Evolutionary conservation across 306 rosid species (phyloP), one percentile per base, ranked within the genome.

Genomic region (Medicago lupulina): DNA sequence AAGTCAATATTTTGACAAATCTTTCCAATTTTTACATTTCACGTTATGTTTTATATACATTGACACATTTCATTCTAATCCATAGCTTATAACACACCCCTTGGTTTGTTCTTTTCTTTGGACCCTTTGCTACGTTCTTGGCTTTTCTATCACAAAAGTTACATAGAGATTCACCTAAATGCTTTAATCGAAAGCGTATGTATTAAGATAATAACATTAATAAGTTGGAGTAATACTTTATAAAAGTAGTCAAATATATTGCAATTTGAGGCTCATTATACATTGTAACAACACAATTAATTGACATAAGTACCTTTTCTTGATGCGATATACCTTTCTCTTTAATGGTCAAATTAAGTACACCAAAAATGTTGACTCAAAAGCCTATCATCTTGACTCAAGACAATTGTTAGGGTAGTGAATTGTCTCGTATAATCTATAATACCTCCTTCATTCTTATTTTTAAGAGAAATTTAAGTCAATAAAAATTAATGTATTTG

Each of bases 1-100:
- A 83, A 83, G 80, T 75, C 50, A 62, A 21, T 46, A 44, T 53
- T 55, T 73, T 51, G 23, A 73, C 10, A 49, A 6, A 21, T 67
- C 53, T 41, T 21, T n/a, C 47, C 31, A 17, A 63, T 28, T 66
- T 79, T 79, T 59, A 19, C 41, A 68, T 75, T 74, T 76, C 74
- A 75, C 78, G 75, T 55, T 16, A 79, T 73, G 57, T 68, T 77
- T 5, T 31, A 14, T 51, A 19, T 34, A 51, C 49, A 60, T 47
- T 36, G 25, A 65, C 58, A 62, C 65, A 31, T 76, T 55, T 19
- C 47, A 34, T 55, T 60, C 11, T 31, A 60, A 6, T 60, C 67
- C 41, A 60, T 61, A 58, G 18, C 43, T 61, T 61, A 61, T 61
- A 61, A 31, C 5, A 61, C 18, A 61, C 67, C 4, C 41, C 43